phyloP scores from a whole-genome alignment of 2,329 filamentous ascomycete genomes.

The Curvularia sp. region DNA sequence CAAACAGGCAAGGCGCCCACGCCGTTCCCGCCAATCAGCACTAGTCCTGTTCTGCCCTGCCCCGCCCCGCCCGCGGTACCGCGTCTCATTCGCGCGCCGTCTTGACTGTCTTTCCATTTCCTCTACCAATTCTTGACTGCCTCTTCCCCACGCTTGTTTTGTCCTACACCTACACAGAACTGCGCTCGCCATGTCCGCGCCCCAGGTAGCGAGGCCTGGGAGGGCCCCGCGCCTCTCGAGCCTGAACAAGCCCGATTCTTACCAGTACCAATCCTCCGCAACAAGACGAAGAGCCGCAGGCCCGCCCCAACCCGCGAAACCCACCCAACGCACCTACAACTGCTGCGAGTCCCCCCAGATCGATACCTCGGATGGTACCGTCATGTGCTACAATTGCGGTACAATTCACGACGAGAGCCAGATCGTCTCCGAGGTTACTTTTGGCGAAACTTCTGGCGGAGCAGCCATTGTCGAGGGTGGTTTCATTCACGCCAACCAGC shows the following conservation, averaged over 20 bases:
- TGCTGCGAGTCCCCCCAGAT: slow-evolving; percentile 44
- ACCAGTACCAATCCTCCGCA: slow-evolving; percentile 28
- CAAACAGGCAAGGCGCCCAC: slow-evolving; percentile 1
- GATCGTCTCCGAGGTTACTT: slow-evolving; percentile 90
- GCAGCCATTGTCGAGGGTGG: slow-evolving; percentile 91
- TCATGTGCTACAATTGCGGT: slow-evolving; percentile 78
- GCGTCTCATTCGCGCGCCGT: slow-evolving; percentile 20
- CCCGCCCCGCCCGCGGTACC: slow-evolving; percentile 22
- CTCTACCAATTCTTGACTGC: slow-evolving; percentile 15
- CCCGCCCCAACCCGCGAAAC: slow-evolving; percentile 25
- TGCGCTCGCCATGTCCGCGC: slow-evolving; percentile 29
- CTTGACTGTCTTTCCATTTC: slow-evolving; percentile 17
- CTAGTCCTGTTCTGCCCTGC: no score
- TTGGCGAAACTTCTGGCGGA: slow-evolving; percentile 85
- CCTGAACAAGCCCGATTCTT: slow-evolving; percentile 29
- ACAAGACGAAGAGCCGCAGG: slow-evolving; percentile 34
- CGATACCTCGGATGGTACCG: slow-evolving; percentile 28
- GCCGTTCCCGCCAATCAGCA: slow-evolving; percentile 10
- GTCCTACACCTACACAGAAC: neutral
- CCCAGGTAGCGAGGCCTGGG: slow-evolving; percentile 25
- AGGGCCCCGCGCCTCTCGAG: slow-evolving; percentile 35
- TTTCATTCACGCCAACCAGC: slow-evolving; percentile 85
- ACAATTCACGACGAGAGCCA: slow-evolving; percentile 83
- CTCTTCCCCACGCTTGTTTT: slow-evolving; percentile 1
- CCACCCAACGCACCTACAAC: slow-evolving; percentile 22